Conservation (phyloP, 192 early-diverging fungal genomes). For the Gorgonomyces haynaldii region DNA sequence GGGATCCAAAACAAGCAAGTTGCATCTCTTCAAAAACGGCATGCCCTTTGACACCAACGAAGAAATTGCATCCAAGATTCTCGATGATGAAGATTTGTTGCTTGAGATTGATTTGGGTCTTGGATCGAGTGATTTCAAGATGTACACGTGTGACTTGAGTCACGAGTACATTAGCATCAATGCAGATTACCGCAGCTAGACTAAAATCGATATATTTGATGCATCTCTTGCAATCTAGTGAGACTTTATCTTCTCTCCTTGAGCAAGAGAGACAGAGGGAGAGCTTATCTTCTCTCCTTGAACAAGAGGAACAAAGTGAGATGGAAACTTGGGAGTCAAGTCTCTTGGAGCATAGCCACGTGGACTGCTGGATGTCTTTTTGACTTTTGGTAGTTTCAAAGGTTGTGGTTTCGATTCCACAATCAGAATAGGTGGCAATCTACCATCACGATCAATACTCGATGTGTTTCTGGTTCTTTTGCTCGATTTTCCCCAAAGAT, state of each 20-base stretch:
- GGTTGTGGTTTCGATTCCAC: too few relatives aligned
- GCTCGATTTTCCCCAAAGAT: too few relatives aligned
- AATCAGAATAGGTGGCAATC: too few relatives aligned
- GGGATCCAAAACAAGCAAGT: constrained; percentile 48
- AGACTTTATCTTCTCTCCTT: background rate
- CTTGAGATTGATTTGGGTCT: constrained; percentile 68
- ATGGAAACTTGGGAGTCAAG: background rate
- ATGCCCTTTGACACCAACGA: constrained; percentile 77
- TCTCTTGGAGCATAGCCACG: too few relatives aligned
- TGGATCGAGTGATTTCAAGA: constrained; percentile 60
- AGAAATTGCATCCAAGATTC: constrained; percentile 63
- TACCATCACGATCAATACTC: too few relatives aligned
- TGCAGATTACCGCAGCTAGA: constrained; percentile 70
- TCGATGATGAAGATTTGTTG: constrained; percentile 74
- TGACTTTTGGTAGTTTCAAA: too few relatives aligned
- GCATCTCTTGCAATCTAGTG: background rate
- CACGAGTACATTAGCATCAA: constrained; percentile 93
- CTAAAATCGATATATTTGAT: too few relatives aligned
- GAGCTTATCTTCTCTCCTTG: background rate
- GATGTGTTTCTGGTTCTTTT: too few relatives aligned
- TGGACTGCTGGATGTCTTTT: too few relatives aligned
- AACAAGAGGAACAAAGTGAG: background rate
- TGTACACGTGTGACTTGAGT: constrained; percentile 94
- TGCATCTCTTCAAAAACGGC: constrained; percentile 67
- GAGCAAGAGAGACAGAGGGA: background rate